Evolutionary conservation across 1,284 basidiomycete species (phyloP).

Genomic region (Cronartium ribicola): DNA sequence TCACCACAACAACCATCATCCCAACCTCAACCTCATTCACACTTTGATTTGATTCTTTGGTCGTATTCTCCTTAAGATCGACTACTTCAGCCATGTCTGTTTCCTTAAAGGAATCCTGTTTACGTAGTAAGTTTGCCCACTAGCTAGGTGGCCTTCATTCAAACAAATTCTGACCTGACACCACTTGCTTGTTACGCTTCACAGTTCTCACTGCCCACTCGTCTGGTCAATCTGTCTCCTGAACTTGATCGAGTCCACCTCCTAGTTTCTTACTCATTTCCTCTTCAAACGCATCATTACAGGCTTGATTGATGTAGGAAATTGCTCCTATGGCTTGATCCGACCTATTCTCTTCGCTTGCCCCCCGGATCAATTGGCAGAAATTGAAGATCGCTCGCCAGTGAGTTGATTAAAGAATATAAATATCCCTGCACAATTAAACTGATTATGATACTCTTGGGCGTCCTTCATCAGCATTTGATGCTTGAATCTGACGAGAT

Average conservation of each 20-base stretch:
- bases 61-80: neutral
- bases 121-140: constrained; percentile 25
- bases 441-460: neutral
- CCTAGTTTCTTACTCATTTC: neutral
- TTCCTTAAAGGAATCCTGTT: constrained; percentile 34
- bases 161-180: neutral
- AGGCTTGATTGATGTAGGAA: constrained; percentile 34
- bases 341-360: constrained; percentile 37
- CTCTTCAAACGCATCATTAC: neutral
- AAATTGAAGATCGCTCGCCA: constrained; percentile 36
- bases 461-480: constrained; percentile 6
- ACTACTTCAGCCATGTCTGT: neutral
- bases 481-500: constrained; percentile 40
- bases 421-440: neutral
- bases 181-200: neutral
- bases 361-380: constrained; percentile 27
- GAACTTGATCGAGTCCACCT: neutral
- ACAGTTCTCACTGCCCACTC: constrained; percentile 34
- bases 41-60: neutral
- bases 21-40: neutral
- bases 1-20: neutral
- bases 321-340: constrained; percentile 18
- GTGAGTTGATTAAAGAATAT: neutral
- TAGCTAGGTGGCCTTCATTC: neutral
- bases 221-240: neutral